These are phyloP conservation scores for Colletotrichum sp. DNA, from an alignment of 2,329 filamentous ascomycete species.

Conservation along the genomic window DNA sequence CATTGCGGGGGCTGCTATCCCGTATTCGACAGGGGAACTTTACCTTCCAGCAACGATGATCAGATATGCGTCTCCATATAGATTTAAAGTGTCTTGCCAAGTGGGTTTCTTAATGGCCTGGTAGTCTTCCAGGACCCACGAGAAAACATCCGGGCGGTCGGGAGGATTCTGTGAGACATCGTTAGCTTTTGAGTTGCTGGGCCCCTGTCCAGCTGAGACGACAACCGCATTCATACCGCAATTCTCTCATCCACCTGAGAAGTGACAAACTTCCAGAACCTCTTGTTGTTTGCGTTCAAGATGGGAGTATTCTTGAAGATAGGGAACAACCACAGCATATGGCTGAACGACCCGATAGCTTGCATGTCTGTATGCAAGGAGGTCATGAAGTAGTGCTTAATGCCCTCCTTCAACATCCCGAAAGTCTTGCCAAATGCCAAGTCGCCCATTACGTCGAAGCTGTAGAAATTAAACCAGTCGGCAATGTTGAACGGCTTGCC, in stretches of 20 bases:
- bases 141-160: conserved; percentile 33
- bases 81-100: conserved; percentile 26
- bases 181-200: background rate
- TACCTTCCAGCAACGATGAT: conserved; percentile 38
- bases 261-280: conserved; percentile 24
- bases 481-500: conserved; percentile 31
- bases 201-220: background rate
- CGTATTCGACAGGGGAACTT: background rate
- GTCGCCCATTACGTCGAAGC: conserved; percentile 47
- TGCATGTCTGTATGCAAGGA: conserved; percentile 28
- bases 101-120: conserved; percentile 22
- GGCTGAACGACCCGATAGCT: conserved; percentile 26
- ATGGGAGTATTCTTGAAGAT: conserved; percentile 26
- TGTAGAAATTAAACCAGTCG: conserved; percentile 38
- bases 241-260: conserved; percentile 18
- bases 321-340: conserved; percentile 26
- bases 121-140: conserved; percentile 33
- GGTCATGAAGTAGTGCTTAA: conserved; percentile 31
- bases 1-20: background rate
- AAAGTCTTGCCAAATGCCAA: conserved; percentile 43
- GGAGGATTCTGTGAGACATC: conserved; percentile 15
- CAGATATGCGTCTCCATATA: conserved; percentile 32
- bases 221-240: background rate
- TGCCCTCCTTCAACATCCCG: conserved; percentile 34
- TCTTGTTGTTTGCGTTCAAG: conserved; percentile 23